Conservation (phyloP, 192 early-diverging fungal species). For the Coemansia sp. region DNA sequence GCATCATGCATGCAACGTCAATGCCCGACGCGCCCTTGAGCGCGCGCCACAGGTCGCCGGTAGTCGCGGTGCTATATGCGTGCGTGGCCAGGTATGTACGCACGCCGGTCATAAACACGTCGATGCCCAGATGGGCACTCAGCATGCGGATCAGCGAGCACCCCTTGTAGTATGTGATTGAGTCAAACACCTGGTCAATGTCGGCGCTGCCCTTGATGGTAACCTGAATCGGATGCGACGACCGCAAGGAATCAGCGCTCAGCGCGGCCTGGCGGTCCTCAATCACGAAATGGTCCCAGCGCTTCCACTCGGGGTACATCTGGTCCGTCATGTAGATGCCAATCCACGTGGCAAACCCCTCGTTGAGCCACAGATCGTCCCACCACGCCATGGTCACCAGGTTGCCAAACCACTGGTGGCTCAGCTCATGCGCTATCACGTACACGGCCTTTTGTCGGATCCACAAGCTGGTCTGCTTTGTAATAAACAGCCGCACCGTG, state of each 20-base stretch:
- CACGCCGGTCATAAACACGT: constrained; percentile 53
- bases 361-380: constrained; percentile 81
- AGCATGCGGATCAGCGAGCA: constrained; percentile 81
- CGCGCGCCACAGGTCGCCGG: constrained; percentile 74
- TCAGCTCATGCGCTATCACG: constrained; percentile 76
- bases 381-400: constrained; percentile 77
- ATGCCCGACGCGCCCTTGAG: constrained; percentile 61
- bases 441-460: constrained; percentile 60
- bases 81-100: constrained; percentile 64
- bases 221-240: constrained; percentile 83
- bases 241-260: constrained; percentile 70
- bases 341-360: constrained; percentile 84
- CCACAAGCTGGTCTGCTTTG: constrained; percentile 57
- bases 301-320: constrained; percentile 76
- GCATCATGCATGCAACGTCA: constrained; percentile 70
- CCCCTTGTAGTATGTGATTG: constrained; percentile 82
- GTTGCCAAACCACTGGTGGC: constrained; percentile 87
- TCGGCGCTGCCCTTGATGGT: constrained; percentile 65
- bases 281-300: constrained; percentile 71
- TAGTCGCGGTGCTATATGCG: constrained; percentile 69
- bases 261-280: constrained; percentile 64
- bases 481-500: constrained; percentile 68
- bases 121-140: constrained; percentile 56
- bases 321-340: constrained; percentile 67
- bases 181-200: constrained; percentile 84